These are phyloP conservation scores for Tagetes patula DNA, from an alignment of 129 eudicot genomes.

Conservation along the genomic window DNA sequence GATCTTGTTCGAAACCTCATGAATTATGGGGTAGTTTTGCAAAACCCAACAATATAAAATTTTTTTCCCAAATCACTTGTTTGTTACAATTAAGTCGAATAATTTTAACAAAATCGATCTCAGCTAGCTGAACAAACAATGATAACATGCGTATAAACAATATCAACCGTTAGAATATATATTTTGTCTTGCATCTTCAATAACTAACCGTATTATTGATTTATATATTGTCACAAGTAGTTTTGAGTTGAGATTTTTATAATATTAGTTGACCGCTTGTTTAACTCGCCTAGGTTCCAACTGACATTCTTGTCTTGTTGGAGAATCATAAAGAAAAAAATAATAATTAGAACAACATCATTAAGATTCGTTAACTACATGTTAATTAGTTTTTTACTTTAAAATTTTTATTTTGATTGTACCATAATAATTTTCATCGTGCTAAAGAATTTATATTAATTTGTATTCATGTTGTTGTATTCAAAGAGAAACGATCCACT, in stretches of 20 bases:
- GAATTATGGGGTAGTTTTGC: constrained; percentile 14
- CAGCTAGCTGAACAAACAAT: background rate
- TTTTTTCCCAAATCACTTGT: no score
- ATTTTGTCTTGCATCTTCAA: constrained; percentile 19
- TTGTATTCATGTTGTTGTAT: background rate
- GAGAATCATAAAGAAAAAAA: background rate
- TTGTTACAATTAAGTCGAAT: no score
- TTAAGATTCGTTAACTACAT: constrained; percentile 9
- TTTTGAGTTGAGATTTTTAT: constrained; percentile 7
- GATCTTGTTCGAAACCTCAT: constrained; percentile 14
- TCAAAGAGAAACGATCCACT: background rate
- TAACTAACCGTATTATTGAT: constrained; percentile 2
- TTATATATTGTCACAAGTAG: background rate
- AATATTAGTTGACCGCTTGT: constrained; percentile 6
- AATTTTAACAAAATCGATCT: no score
- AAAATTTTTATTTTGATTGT: background rate
- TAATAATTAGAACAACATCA: constrained; percentile 4
- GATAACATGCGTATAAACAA: background rate
- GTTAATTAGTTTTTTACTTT: background rate
- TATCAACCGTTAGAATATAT: background rate
- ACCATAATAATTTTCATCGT: background rate
- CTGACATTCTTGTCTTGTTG: constrained; percentile 25
- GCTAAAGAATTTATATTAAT: background rate
- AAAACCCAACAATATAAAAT: background rate
- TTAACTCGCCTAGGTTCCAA: background rate